Evolutionary conservation across 2,329 filamentous ascomycete genomes (phyloP).

Genomic region (Fusarium denticulatum): DNA sequence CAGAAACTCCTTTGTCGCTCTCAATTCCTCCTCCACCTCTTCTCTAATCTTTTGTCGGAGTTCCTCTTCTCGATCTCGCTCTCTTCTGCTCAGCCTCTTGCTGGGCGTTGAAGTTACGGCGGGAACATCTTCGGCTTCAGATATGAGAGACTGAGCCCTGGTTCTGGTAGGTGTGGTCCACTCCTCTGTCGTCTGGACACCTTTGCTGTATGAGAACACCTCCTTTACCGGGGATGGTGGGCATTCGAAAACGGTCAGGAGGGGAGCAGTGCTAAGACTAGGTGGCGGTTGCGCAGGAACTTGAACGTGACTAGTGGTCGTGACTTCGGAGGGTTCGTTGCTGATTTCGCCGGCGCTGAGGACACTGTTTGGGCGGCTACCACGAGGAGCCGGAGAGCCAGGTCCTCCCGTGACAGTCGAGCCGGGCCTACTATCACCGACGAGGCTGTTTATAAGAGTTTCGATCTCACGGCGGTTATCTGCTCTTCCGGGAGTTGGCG

Average conservation of each 20-base stretch:
- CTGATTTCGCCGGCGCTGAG: slow-evolving; percentile 84
- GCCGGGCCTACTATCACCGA: slow-evolving; percentile 79
- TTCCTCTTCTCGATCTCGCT: slow-evolving; percentile 87
- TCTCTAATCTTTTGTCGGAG: slow-evolving; percentile 83
- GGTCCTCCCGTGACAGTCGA: slow-evolving; percentile 72
- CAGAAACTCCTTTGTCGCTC: slow-evolving; percentile 71
- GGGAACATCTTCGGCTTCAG: slow-evolving; percentile 70
- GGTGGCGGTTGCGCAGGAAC: slow-evolving; percentile 62
- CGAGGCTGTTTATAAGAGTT: slow-evolving; percentile 82
- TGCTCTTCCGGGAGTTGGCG: slow-evolving; percentile 75
- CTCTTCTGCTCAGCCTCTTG: slow-evolving; percentile 81
- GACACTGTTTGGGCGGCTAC: slow-evolving; percentile 87
- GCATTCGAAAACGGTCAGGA: slow-evolving; percentile 83
- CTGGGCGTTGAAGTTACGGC: slow-evolving; percentile 67
- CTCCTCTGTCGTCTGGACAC: slow-evolving; percentile 87
- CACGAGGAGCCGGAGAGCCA: slow-evolving; percentile 72
- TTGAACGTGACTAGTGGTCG: slow-evolving; percentile 57
- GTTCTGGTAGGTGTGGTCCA: slow-evolving; percentile 68
- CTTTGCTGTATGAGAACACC: slow-evolving; percentile 96
- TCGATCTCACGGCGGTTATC: slow-evolving; percentile 82
- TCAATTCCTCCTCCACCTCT: slow-evolving; percentile 93
- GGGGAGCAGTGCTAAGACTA: slow-evolving; percentile 76
- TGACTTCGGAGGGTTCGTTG: slow-evolving; percentile 74
- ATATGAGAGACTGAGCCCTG: slow-evolving; percentile 52
- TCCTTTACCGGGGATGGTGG: slow-evolving; percentile 81